Base-by-base conservation (phyloP, 148 eudicot genomes). In the Limonium bicolor region DNA sequence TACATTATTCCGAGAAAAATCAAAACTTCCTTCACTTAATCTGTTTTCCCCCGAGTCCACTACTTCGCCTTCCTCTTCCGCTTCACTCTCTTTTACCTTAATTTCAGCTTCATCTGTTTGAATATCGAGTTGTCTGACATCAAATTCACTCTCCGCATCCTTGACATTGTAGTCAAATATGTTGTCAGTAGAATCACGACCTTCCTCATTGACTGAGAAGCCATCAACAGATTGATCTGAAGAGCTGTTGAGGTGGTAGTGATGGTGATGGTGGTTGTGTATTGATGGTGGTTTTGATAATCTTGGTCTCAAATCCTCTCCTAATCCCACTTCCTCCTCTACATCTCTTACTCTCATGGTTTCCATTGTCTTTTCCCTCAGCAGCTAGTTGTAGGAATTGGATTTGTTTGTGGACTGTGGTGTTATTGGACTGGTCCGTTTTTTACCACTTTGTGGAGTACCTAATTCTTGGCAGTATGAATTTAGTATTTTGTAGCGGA, bases 1-100 rank as follows among this genome's bases (percentile, higher is more conserved):
- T n/a, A n/a, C n/a, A n/a, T n/a, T n/a, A n/a, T n/a, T n/a, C n/a
- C n/a, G n/a, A n/a, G n/a, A n/a, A n/a, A n/a, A n/a, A 41, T 27
- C 46, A 12, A 41, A 21, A 21, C 4, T 14, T 1, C 7, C 24
- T 41, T 9, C 46, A 22, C 9, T 41, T 25, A 27, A 41, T 4
- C 2, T 27, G 10, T 4, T 27, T 41, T 20, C 46, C n/a, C n/a
- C n/a, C n/a, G n/a, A n/a, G 2, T 41, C 13, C 8, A 20, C 46
- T 20, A 7, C 17, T 41, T 41, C 15, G 24, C 34, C 32, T 27
- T 19, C 19, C 2, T 20, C 50, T 34, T 53, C 61, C 27, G 49
- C 31, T 4, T 23, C 17, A 30, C 42, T 46, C 28, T 15, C 45
- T 34, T 6, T 13, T 16, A 6, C 35, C 13, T 18, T 25, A 18